These are phyloP conservation scores for Salix koriyanagi DNA, from an alignment of 345 rosid genomes.

Conservation along the genomic window DNA sequence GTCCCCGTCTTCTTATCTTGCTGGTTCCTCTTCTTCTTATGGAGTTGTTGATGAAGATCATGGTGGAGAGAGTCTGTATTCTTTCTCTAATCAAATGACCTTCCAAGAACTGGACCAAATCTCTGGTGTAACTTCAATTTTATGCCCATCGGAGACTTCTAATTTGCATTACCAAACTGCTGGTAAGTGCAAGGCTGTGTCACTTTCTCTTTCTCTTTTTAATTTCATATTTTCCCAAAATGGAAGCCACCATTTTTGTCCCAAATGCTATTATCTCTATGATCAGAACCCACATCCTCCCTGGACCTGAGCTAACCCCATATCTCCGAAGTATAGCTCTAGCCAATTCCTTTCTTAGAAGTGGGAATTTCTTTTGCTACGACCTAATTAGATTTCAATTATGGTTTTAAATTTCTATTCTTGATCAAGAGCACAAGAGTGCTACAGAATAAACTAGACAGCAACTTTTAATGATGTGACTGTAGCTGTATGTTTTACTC, in stretches of 20 bases:
- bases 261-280: background rate
- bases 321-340: background rate
- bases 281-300: background rate
- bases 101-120: constrained; percentile 52
- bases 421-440: background rate
- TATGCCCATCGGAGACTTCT: constrained; percentile 57
- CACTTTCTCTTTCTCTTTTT: constrained; percentile 1
- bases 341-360: background rate
- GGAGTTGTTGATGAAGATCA: constrained; percentile 37
- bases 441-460: background rate
- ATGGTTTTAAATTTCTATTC: background rate
- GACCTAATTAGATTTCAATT: background rate
- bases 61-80: constrained; percentile 43
- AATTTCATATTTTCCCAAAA: background rate
- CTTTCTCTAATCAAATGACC: constrained; percentile 60
- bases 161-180: constrained; percentile 69
- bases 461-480: constrained; percentile 16
- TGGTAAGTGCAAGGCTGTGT: constrained; percentile 49
- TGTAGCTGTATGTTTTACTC: constrained; percentile 7
- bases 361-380: background rate
- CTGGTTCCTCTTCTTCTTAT: constrained; percentile 45
- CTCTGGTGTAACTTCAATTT: constrained; percentile 44
- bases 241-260: background rate
- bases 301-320: background rate
- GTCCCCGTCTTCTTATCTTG: constrained; percentile 33